These are phyloP conservation scores for Paramyrothecium roridum DNA, from an alignment of 2,329 filamentous ascomycete species.

Conservation along the genomic window DNA sequence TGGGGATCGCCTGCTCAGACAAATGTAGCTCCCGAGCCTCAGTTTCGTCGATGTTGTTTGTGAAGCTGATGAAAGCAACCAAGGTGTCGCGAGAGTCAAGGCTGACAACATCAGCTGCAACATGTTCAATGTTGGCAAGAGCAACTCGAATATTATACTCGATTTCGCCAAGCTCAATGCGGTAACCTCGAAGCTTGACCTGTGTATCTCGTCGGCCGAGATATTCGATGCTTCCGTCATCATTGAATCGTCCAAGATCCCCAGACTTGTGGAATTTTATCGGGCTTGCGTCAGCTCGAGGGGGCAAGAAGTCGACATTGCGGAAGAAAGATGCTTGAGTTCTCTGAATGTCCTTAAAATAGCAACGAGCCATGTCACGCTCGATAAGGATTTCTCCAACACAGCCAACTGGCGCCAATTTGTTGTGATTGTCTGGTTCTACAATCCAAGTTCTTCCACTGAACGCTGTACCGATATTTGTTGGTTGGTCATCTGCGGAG, in stretches of 20 bases:
- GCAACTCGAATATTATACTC: constrained; percentile 7
- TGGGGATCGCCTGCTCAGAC: no score
- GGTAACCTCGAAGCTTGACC: constrained; percentile 48
- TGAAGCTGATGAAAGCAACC: constrained; percentile 33
- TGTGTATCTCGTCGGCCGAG: constrained; percentile 32
- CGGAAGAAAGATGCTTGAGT: constrained; percentile 15
- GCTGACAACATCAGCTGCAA: constrained; percentile 37
- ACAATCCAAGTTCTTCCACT: constrained; percentile 9
- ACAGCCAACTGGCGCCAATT: constrained; percentile 7
- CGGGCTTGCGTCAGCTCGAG: constrained; percentile 6
- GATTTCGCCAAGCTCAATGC: constrained; percentile 32
- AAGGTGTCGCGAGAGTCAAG: constrained; percentile 38
- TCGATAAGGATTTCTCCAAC: constrained; percentile 14
- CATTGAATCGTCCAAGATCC: constrained; percentile 6
- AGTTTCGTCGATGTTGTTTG: constrained; percentile 2
- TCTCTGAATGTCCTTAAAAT: constrained; percentile 4
- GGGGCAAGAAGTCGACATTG: neutral
- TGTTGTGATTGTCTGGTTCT: constrained; percentile 7
- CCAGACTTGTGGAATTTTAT: constrained; percentile 6
- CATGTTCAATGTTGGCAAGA: neutral
- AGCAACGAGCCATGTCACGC: constrained; percentile 9
- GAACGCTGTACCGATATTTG: constrained; percentile 5
- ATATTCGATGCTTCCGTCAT: constrained; percentile 33
- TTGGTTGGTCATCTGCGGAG: neutral
- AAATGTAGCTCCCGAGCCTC: neutral